Evolutionary conservation across 192 early-diverging fungal genomes (phyloP).

Genomic region (Backusella luteola): DNA sequence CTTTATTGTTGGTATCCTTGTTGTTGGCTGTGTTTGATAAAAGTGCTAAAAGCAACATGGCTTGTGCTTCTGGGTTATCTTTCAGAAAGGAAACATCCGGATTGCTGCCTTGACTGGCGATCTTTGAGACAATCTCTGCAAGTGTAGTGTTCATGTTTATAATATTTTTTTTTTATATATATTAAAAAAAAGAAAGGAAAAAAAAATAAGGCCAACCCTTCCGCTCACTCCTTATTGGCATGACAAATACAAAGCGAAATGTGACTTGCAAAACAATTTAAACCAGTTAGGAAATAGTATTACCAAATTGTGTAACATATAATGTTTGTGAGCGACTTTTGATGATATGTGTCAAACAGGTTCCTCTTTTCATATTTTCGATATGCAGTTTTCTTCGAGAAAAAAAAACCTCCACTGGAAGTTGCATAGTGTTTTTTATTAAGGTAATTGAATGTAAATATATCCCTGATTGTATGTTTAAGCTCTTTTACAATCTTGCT

Average conservation of each 20-base stretch:
- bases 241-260: neutral
- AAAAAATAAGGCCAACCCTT: neutral
- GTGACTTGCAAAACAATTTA: neutral
- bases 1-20: neutral
- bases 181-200: neutral
- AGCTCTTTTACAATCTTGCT: too few species aligned
- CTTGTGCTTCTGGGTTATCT: conserved; percentile 7
- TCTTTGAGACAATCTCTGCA: conserved; percentile 7
- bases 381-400: too few species aligned
- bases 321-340: neutral
- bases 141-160: conserved; percentile 8
- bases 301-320: neutral
- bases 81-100: conserved; percentile 15
- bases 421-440: too few species aligned
- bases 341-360: too few species aligned
- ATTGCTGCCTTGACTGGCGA: neutral
- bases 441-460: too few species aligned
- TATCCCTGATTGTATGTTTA: too few species aligned
- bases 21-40: neutral
- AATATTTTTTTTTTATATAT: neutral
- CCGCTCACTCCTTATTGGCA: neutral
- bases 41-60: conserved; percentile 1
- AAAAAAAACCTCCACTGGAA: too few species aligned
- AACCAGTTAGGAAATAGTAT: neutral
- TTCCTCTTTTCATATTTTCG: too few species aligned